Conservation (phyloP, 1,139 yeast genomes). For the Geotrichum australiense region DNA sequence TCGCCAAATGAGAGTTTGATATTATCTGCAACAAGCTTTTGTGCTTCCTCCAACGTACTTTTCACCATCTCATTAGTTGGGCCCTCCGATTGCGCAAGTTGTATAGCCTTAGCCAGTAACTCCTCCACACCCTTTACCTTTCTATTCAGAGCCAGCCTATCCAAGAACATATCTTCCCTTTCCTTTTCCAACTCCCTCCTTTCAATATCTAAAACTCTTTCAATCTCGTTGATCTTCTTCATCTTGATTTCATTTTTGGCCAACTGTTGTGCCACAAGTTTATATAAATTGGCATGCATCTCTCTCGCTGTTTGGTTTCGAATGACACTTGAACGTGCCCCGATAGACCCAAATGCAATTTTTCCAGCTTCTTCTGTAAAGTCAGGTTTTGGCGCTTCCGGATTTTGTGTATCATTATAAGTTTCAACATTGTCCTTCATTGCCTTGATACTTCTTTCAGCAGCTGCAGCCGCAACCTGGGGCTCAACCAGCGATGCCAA, state of each 20-base stretch:
- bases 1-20: conserved; percentile 19
- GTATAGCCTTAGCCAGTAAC: conserved; percentile 44
- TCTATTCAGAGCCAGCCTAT: conserved; percentile 64
- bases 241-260: conserved; percentile 73
- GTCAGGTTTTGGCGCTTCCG: conserved; percentile 15
- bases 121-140: conserved; percentile 49
- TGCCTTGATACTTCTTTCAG: conserved; percentile 36
- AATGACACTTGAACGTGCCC: conserved; percentile 77
- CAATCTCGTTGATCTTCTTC: conserved; percentile 61
- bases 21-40: conserved; percentile 21
- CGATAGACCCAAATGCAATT: conserved; percentile 42
- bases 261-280: conserved; percentile 64
- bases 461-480: conserved; percentile 79
- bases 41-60: conserved; percentile 23
- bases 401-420: conserved; percentile 16
- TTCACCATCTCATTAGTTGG: conserved; percentile 2
- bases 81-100: conserved; percentile 31
- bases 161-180: conserved; percentile 76
- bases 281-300: conserved; percentile 42
- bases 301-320: conserved; percentile 79
- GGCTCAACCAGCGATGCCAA: conserved; percentile 82
- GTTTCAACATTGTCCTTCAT: conserved; percentile 38
- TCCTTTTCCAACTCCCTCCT: conserved; percentile 65
- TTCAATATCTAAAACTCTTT: conserved; percentile 71
- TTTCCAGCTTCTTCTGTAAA: conserved; percentile 25